Evolutionary conservation across 805 yeast species (phyloP), one percentile per base, ranked within the genome.

Genomic region (Cyberlindnera euphorbiiphila): DNA sequence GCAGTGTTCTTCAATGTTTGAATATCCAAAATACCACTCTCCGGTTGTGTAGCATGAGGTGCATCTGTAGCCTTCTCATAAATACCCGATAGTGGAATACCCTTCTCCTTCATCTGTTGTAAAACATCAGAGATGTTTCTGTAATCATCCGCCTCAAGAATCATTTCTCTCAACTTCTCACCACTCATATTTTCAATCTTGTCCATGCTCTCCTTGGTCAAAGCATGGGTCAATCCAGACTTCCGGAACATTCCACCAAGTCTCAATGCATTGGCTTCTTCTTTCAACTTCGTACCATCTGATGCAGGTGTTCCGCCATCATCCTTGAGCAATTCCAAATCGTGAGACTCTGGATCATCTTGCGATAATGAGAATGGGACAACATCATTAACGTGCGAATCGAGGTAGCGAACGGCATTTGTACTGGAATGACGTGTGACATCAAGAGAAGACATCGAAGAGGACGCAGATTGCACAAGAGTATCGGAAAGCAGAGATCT

Each of bases 41-140:
- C 20, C n/a, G 25, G 32, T 19, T 21, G 24, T 11, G 8, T 24
- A n/a, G n/a, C n/a, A n/a, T n/a, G n/a, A 13, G 37, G 9, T 3
- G 17, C 25, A 7, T 24, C 37, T 2, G 37, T 14, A 12, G 32
- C 41, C 26, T 54, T 61, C 20, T 54, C 41, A 19, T 62, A 64
- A 8, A 55, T 45, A 13, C 52, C 50, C 23, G 63, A 60, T n/a
- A 71, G 41, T 14, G 64, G 53, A 12, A 69, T 60, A 5, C 76
- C 75, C 21, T 59, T 55, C 8, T 49, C 54, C 39, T 68, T 68
- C 38, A 72, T 46, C 21, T 61, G 59, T 31, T 63, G 64, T 30
- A 72, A 52, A 6, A 65, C 59, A 14, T 58, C 59, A 9, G 65
- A 53, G 11, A 70, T 59, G 19, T 64, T 60, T 5, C 64, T 54